phyloP scores from a whole-genome alignment of 306 rosid genomes.

The Oemleria cerasiformis region DNA sequence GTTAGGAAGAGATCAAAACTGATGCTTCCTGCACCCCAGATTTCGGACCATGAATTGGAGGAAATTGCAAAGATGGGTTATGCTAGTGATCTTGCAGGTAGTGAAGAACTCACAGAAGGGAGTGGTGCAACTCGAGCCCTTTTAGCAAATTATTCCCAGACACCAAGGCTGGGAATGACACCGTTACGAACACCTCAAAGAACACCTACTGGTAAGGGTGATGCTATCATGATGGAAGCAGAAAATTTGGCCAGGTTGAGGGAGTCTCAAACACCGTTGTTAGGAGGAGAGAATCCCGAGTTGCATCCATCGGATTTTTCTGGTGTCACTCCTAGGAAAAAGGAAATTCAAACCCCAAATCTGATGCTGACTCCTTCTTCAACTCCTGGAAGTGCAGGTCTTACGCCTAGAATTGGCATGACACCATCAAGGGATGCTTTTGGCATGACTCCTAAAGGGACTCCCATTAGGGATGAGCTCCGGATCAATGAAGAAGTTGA shows the following conservation, averaged over 20 bases:
- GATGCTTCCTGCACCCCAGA: conserved; percentile 96
- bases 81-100: conserved; percentile 79
- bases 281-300: conserved; percentile 95
- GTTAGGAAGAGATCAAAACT: conserved; percentile 88
- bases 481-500: conserved; percentile 81
- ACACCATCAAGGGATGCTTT: conserved; percentile 85
- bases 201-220: conserved; percentile 92
- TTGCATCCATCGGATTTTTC: conserved; percentile 95
- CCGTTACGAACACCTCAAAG: conserved; percentile 88
- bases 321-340: conserved; percentile 90
- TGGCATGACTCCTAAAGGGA: conserved; percentile 81
- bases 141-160: conserved; percentile 83
- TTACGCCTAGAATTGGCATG: conserved; percentile 79
- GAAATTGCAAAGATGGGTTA: conserved; percentile 96
- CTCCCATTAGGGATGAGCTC: conserved; percentile 89
- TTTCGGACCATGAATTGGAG: conserved; percentile 86
- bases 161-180: conserved; percentile 73
- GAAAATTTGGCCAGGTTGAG: conserved; percentile 92
- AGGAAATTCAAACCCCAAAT: conserved; percentile 79
- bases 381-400: conserved; percentile 77
- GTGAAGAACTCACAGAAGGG: conserved; percentile 69
- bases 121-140: conserved; percentile 85
- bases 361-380: conserved; percentile 85
- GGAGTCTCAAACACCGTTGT: conserved; percentile 90
- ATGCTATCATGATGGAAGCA: conserved; percentile 95